Conservation (phyloP, 1,139 yeast genomes). For the Yamadazyma triangularis region DNA sequence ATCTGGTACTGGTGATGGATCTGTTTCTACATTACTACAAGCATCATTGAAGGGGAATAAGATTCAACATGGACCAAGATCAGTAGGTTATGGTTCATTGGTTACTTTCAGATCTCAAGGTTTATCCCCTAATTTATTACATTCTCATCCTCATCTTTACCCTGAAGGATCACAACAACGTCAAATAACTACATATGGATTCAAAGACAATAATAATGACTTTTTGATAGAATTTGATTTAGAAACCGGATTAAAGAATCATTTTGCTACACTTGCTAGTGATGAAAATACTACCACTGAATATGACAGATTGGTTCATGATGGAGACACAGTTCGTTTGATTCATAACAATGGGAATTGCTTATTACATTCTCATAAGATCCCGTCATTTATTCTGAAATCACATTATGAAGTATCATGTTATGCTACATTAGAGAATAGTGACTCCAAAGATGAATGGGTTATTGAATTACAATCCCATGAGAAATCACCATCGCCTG, state of each 20-base stretch:
- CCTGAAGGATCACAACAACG: slow-evolving; percentile 75
- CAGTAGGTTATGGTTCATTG: slow-evolving; percentile 56
- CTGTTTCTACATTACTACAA: slow-evolving; percentile 68
- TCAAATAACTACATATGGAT: slow-evolving; percentile 74
- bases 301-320: slow-evolving; percentile 21
- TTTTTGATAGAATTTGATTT: slow-evolving; percentile 51
- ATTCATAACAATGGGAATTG: slow-evolving; percentile 49
- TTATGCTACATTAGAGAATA: slow-evolving; percentile 51
- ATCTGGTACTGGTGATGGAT: slow-evolving; percentile 78
- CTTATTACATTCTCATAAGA: slow-evolving; percentile 60
- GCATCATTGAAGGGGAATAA: slow-evolving; percentile 56
- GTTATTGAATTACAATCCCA: slow-evolving; percentile 60
- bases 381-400: slow-evolving; percentile 52
- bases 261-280: slow-evolving; percentile 28
- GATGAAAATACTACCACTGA: slow-evolving; percentile 23
- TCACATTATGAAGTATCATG: slow-evolving; percentile 63
- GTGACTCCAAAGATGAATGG: slow-evolving; percentile 73
- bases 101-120: slow-evolving; percentile 73
- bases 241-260: slow-evolving; percentile 18
- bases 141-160: slow-evolving; percentile 63
- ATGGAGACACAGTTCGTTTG: slow-evolving; percentile 56
- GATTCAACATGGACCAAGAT: slow-evolving; percentile 55
- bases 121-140: slow-evolving; percentile 61
- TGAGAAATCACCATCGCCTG: slow-evolving; percentile 45
- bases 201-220: slow-evolving; percentile 63